These are phyloP conservation scores for Sugiyamaella valdiviana DNA, from an alignment of 805 yeast species.

Conservation along the genomic window DNA sequence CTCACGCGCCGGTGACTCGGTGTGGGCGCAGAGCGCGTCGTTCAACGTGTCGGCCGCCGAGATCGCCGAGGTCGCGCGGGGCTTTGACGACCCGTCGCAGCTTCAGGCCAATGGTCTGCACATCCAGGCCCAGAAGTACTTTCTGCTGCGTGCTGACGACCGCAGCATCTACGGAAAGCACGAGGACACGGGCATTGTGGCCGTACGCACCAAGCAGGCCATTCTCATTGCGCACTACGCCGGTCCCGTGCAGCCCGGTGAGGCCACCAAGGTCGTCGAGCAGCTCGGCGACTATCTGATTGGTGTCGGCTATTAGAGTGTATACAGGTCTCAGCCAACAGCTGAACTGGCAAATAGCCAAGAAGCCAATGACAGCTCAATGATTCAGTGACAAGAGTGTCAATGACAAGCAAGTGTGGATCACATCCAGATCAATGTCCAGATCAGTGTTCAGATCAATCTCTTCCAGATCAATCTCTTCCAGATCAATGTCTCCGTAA, in stretches of 20 bases:
- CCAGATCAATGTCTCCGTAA: too few species aligned
- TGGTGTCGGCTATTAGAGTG: constrained; percentile 64
- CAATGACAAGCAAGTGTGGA: too few species aligned
- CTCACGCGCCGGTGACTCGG: constrained; percentile 89
- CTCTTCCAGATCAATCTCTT: too few species aligned
- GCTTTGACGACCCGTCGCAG: constrained; percentile 70
- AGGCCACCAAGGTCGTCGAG: constrained; percentile 91
- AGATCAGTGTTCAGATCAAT: too few species aligned
- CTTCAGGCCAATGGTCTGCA: constrained; percentile 85
- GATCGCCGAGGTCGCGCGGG: constrained; percentile 64
- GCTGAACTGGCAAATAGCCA: neutral
- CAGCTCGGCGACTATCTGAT: constrained; percentile 93
- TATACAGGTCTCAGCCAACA: neutral
- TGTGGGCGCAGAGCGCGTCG: constrained; percentile 82
- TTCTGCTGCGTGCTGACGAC: constrained; percentile 81
- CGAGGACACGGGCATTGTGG: constrained; percentile 80
- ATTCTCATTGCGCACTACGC: constrained; percentile 92
- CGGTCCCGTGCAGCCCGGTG: constrained; percentile 76
- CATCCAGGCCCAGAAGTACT: constrained; percentile 78
- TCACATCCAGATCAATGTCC: too few species aligned
- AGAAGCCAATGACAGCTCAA: neutral
- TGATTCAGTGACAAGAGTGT: neutral
- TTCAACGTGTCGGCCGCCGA: constrained; percentile 63
- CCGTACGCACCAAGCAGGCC: constrained; percentile 92
- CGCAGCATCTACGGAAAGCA: constrained; percentile 89